phyloP scores from a whole-genome alignment of 2,329 filamentous ascomycete genomes.

The Epichloe coenophiala region DNA sequence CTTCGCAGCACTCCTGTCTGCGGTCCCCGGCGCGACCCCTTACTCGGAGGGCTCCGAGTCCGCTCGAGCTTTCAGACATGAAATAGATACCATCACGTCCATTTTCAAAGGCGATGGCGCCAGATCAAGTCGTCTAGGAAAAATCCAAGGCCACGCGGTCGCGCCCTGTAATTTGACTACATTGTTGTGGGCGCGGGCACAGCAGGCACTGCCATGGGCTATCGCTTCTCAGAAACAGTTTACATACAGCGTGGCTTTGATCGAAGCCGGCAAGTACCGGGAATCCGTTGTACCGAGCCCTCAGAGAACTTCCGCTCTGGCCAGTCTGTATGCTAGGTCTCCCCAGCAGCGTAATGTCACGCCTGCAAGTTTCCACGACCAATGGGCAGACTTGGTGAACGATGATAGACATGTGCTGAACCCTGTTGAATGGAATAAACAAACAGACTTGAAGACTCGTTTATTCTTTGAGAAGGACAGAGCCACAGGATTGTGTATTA shows the following conservation, averaged over 20 bases:
- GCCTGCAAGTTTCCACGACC: background rate
- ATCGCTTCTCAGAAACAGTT: background rate
- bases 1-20: background rate
- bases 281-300: background rate
- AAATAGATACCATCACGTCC: background rate
- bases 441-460: background rate
- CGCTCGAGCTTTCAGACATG: background rate
- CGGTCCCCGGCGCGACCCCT: background rate
- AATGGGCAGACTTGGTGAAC: background rate
- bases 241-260: background rate
- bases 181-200: constrained; percentile 51
- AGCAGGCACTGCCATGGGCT: constrained; percentile 29
- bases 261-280: background rate
- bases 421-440: no score
- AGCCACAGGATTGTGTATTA: background rate
- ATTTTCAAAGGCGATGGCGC: background rate
- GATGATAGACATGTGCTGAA: background rate
- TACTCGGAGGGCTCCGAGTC: background rate
- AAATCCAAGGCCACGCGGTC: background rate
- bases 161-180: constrained; percentile 32
- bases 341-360: background rate
- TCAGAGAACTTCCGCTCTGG: background rate
- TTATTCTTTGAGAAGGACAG: background rate
- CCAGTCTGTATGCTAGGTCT: background rate
- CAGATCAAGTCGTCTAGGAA: background rate